A percentile compares a stretch with the other conserved stretches of the same genome.
Evolutionary conservation across 768 basidiomycete genomes (phyloP).

Genomic region (Russula brevipes): DNA sequence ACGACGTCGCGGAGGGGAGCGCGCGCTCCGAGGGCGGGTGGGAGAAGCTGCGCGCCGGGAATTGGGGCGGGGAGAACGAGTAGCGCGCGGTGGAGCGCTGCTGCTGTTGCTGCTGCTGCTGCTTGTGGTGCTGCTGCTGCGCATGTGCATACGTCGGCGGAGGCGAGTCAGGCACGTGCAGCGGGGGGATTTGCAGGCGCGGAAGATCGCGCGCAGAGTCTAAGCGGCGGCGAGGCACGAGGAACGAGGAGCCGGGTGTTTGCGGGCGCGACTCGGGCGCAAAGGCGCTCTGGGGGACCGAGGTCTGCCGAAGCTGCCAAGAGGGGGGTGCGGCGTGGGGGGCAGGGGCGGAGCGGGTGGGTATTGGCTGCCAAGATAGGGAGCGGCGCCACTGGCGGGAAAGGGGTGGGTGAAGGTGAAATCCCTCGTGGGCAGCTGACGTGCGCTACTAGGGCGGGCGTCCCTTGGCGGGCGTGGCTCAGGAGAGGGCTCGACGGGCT

Average conservation of each 20-base stretch:
- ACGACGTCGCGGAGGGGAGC: neutral
- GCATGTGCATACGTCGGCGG: neutral
- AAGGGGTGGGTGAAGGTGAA: conserved; percentile 20
- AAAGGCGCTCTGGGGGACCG: neutral
- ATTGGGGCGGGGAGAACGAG: neutral
- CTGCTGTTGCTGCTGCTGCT: neutral
- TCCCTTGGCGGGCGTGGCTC: neutral
- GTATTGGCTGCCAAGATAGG: neutral
- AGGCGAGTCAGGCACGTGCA: conserved; percentile 17
- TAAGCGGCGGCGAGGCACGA: conserved; percentile 7
- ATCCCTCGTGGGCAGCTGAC: conserved; percentile 5
- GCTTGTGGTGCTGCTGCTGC: neutral
- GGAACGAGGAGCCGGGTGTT: conserved; percentile 10
- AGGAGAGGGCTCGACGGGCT: neutral
- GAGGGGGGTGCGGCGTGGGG: neutral
- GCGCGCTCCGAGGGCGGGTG: neutral
- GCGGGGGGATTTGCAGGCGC: conserved; percentile 16
- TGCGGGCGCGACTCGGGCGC: conserved; percentile 4
- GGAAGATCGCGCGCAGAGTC: conserved; percentile 14
- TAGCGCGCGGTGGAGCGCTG: neutral
- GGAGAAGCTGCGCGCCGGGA: neutral
- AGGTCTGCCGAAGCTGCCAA: neutral
- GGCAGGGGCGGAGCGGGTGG: neutral
- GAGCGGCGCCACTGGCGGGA: conserved; percentile 11
- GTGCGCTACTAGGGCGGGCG: neutral